These are phyloP conservation scores for Alnus glutinosa DNA, from an alignment of 306 rosid genomes.

Conservation along the genomic window DNA sequence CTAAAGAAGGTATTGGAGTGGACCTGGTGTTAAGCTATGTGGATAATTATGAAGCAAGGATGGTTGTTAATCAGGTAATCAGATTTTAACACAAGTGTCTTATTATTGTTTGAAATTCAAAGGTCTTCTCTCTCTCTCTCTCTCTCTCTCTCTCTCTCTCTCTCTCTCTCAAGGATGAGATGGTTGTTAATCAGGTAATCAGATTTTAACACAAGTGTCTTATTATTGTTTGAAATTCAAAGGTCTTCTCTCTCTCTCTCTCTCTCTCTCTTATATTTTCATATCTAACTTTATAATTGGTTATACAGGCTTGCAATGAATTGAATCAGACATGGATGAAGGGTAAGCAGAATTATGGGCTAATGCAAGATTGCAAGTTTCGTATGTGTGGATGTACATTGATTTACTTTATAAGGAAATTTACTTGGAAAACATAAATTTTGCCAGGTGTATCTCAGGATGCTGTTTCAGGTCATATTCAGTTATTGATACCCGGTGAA, in stretches of 20 bases:
- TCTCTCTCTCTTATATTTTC: neutral
- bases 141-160: neutral
- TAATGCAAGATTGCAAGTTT: slow-evolving; percentile 4
- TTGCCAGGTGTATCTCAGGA: slow-evolving; percentile 93
- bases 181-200: slow-evolving; percentile 97
- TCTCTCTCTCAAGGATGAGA: slow-evolving; percentile 24
- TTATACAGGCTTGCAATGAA: slow-evolving; percentile 91
- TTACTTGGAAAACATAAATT: slow-evolving; percentile 31
- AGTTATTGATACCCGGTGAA: slow-evolving; percentile 91
- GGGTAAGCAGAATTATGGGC: slow-evolving; percentile 46
- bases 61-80: slow-evolving; percentile 97
- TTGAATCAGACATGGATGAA: slow-evolving; percentile 96
- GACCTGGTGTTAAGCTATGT: slow-evolving; percentile 97
- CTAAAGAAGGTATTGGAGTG: slow-evolving; percentile 77
- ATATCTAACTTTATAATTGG: slow-evolving; percentile 16
- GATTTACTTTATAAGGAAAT: slow-evolving; percentile 13
- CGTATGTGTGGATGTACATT: slow-evolving; percentile 18
- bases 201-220: neutral
- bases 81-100: neutral
- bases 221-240: neutral
- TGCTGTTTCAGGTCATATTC: slow-evolving; percentile 98
- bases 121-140: neutral
- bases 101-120: neutral
- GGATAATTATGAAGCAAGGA: slow-evolving; percentile 98
- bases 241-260: too few relatives aligned